Evolutionary conservation across 768 basidiomycete species (phyloP).

Genomic region (Butyriboletus loyo): DNA sequence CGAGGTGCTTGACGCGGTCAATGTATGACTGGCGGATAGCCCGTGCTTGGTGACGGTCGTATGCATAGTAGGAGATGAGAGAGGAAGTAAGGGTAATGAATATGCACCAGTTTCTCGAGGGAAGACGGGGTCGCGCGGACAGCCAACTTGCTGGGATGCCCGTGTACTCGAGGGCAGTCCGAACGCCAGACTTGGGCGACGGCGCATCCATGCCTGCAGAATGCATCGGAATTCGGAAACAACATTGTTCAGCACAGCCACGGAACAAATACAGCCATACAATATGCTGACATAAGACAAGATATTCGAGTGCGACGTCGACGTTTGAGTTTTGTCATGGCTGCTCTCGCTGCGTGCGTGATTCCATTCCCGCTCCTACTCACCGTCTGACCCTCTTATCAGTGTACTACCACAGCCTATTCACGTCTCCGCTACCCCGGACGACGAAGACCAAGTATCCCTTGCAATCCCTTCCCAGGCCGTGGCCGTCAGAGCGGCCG

Average conservation of each 20-base stretch:
- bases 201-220: slow-evolving; percentile 9
- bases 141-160: slow-evolving; percentile 76
- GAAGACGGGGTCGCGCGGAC: slow-evolving; percentile 79
- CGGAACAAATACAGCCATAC: slow-evolving; percentile 21
- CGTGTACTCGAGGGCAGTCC: slow-evolving; percentile 62
- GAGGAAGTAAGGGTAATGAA: slow-evolving; percentile 79
- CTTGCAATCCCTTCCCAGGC: slow-evolving; percentile 32
- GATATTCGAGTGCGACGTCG: background rate
- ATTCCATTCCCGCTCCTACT: background rate
- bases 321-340: slow-evolving; percentile 36
- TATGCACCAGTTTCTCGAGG: slow-evolving; percentile 92
- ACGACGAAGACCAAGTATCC: slow-evolving; percentile 59
- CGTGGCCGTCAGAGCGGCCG: slow-evolving; percentile 48
- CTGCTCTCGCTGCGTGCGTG: slow-evolving; percentile 76
- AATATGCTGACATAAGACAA: slow-evolving; percentile 19
- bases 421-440: slow-evolving; percentile 47
- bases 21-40: slow-evolving; percentile 74
- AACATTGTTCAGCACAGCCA: slow-evolving; percentile 23
- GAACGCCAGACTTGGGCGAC: slow-evolving; percentile 49
- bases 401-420: slow-evolving; percentile 71
- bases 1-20: slow-evolving; percentile 74
- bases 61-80: slow-evolving; percentile 69
- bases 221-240: slow-evolving; percentile 21
- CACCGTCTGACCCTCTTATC: background rate
- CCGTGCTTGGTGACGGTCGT: slow-evolving; percentile 84